Percentiles rank a stretch among this genome's conserved stretches.
Evolutionary conservation across 192 early-diverging fungal species (phyloP).

Genomic region (Backusella tuberculispora): DNA sequence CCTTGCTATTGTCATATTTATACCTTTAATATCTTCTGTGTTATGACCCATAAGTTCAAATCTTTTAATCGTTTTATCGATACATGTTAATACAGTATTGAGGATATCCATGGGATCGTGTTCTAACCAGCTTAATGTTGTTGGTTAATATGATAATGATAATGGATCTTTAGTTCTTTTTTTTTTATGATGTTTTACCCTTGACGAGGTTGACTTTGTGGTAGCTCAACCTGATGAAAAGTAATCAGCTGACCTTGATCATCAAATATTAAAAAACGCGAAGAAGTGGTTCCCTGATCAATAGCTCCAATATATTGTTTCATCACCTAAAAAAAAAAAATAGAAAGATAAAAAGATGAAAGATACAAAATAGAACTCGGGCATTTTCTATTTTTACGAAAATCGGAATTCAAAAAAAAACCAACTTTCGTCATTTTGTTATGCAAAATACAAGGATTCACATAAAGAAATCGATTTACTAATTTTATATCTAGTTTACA

Average conservation of each 20-base stretch:
- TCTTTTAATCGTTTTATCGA: slow-evolving; percentile 63
- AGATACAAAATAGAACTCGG: neutral
- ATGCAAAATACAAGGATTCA: no score
- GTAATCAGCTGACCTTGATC: slow-evolving; percentile 67
- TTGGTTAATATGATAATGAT: no score
- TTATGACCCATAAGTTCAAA: slow-evolving; percentile 65
- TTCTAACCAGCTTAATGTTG: slow-evolving; percentile 75
- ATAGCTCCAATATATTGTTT: slow-evolving; percentile 74
- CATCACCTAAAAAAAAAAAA: slow-evolving; percentile 26
- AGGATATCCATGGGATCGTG: slow-evolving; percentile 82
- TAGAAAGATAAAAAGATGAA: neutral
- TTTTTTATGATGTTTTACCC: slow-evolving; percentile 50
- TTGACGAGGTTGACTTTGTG: slow-evolving; percentile 72
- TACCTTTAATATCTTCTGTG: slow-evolving; percentile 47
- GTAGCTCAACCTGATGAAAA: slow-evolving; percentile 78
- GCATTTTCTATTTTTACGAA: no score
- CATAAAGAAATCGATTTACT: neutral
- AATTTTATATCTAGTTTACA: neutral
- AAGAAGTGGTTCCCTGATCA: slow-evolving; percentile 92
- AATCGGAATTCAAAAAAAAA: no score
- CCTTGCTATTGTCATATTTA: no score
- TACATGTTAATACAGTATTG: slow-evolving; percentile 68
- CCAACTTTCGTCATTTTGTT: no score
- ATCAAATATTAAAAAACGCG: slow-evolving; percentile 93
- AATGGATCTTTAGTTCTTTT: no score